Evolutionary conservation across 768 basidiomycete species (phyloP).

Genomic region (Kwoniella europaea): DNA sequence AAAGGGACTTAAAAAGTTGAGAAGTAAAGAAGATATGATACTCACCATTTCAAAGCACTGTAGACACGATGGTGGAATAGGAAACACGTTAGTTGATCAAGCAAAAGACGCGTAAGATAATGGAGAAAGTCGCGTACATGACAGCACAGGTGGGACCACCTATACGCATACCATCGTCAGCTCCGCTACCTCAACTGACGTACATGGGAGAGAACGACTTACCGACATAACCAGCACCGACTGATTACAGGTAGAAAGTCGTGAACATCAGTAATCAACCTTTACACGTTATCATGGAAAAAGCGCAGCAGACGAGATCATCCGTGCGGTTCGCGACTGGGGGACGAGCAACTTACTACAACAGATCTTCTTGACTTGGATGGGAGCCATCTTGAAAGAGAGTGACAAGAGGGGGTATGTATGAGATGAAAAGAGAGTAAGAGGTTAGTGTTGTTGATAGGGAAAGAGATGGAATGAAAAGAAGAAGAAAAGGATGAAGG

Average conservation of each 20-base stretch:
- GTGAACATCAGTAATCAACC: conserved; percentile 2
- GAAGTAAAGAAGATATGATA: not conserved
- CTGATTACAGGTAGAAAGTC: conserved; percentile 1
- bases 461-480: conserved; percentile 6
- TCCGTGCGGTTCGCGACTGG: not conserved
- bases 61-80: not conserved
- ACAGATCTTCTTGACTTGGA: conserved; percentile 79
- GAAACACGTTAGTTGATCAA: conserved; percentile 13
- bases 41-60: conserved; percentile 74
- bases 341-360: conserved; percentile 69
- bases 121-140: conserved; percentile 60
- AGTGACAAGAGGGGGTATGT: conserved; percentile 8
- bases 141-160: conserved; percentile 96
- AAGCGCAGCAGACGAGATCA: not conserved
- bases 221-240: conserved; percentile 79
- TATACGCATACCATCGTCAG: conserved; percentile 48
- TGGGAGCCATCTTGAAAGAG: conserved; percentile 54
- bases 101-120: conserved; percentile 4
- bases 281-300: not conserved
- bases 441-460: not conserved
- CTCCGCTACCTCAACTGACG: too few relatives aligned
- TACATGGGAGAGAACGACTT: conserved; percentile 21
- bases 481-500: not conserved
- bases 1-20: not conserved
- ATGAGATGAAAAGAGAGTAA: conserved; percentile 7